Percentiles rank a stretch among this genome's conserved stretches.
Conservation (phyloP, 208 protist genomes). For the Lotmaria passim region DNA sequence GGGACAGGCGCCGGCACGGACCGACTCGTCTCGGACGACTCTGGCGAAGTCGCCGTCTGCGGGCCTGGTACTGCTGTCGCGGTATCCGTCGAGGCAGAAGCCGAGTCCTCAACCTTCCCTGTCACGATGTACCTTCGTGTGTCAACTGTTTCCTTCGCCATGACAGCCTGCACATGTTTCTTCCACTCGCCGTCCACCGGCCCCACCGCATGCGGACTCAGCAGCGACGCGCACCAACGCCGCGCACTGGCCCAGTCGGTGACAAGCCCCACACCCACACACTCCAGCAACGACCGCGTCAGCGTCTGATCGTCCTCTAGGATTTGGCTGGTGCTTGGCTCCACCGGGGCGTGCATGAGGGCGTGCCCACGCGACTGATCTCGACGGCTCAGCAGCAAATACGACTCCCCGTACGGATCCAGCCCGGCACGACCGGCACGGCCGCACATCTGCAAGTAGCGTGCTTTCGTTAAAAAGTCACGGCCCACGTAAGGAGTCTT, state of each 20-base stretch:
- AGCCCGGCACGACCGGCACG: constrained; percentile 82
- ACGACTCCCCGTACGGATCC: constrained; percentile 86
- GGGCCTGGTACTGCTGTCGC: not conserved
- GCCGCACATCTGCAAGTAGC: constrained; percentile 88
- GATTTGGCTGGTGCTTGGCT: constrained; percentile 59
- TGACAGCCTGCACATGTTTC: not conserved
- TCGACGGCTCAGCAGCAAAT: constrained; percentile 58
- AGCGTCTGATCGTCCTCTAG: constrained; percentile 48
- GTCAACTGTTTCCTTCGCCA: too few species aligned
- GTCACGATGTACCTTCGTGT: too few species aligned
- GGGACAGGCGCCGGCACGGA: not conserved
- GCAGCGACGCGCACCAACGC: constrained; percentile 54
- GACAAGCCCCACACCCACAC: constrained; percentile 75
- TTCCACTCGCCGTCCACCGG: constrained; percentile 45
- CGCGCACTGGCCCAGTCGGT: constrained; percentile 38
- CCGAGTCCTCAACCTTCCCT: not conserved
- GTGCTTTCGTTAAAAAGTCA: constrained; percentile 69
- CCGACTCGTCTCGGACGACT: constrained; percentile 18
- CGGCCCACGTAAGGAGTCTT: constrained; percentile 74
- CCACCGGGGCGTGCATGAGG: constrained; percentile 55
- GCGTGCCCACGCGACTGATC: constrained; percentile 50
- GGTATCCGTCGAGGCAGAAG: not conserved
- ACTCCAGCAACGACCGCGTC: constrained; percentile 78
- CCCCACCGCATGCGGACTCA: constrained; percentile 52
- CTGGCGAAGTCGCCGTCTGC: not conserved